phyloP scores from a whole-genome alignment of 139 green algal genomes.

The Zygnema circumcarinatum region DNA sequence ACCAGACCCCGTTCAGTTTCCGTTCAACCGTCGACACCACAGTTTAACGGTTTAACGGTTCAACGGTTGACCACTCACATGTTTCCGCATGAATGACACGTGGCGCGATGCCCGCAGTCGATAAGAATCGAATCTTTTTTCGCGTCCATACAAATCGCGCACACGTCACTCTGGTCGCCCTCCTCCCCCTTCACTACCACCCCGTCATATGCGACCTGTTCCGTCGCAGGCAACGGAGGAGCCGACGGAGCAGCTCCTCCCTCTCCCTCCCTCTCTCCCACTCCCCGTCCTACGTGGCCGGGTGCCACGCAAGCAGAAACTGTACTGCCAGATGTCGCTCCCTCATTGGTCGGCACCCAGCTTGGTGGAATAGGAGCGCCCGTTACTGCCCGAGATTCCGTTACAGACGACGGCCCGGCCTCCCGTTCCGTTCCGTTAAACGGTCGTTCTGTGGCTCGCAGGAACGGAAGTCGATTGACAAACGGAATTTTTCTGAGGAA shows the following conservation, averaged over 20 bases:
- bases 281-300: background rate
- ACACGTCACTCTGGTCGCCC: background rate
- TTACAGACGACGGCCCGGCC: no score
- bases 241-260: no score
- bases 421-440: background rate
- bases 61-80: background rate
- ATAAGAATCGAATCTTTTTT: constrained; percentile 19
- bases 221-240: background rate
- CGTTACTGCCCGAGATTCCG: no score
- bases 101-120: constrained; percentile 11
- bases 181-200: constrained; percentile 1
- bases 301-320: background rate
- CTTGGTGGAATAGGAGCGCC: background rate
- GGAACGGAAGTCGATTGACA: background rate
- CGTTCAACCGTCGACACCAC: no score
- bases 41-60: no score
- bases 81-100: background rate
- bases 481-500: background rate
- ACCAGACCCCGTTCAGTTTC: no score
- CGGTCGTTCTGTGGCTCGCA: background rate
- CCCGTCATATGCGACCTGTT: background rate
- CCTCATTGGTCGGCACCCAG: background rate
- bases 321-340: background rate
- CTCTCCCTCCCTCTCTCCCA: constrained; percentile 2
- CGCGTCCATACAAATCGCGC: constrained; percentile 18